These are phyloP conservation scores for Xylariaceae sp. DNA, from an alignment of 2,329 filamentous ascomycete genomes.

Conservation along the genomic window DNA sequence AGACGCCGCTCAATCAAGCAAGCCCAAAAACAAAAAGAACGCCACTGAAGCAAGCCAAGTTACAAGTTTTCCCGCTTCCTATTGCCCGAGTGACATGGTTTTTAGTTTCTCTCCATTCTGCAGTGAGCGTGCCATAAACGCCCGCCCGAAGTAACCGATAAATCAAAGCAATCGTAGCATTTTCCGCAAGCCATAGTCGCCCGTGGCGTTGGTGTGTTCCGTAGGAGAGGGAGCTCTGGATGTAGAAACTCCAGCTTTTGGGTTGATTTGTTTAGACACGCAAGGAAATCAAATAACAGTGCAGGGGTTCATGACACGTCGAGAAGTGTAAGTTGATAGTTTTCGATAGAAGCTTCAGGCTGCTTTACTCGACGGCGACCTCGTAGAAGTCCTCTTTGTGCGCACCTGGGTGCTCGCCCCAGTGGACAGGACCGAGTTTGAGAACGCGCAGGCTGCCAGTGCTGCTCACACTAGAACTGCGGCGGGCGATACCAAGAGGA, in stretches of 20 bases:
- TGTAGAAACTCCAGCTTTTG: background rate
- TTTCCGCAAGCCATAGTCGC: slow-evolving; percentile 2
- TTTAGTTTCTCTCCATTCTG: background rate
- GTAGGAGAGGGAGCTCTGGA: background rate
- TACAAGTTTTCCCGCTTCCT: too few relatives aligned
- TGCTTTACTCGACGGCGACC: slow-evolving; percentile 50
- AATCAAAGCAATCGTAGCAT: slow-evolving; percentile 11
- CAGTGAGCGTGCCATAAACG: too few relatives aligned
- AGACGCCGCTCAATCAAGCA: background rate
- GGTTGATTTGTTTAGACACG: slow-evolving; percentile 1
- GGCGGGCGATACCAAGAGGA: slow-evolving; percentile 49
- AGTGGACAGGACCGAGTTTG: slow-evolving; percentile 70
- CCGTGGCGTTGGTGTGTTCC: background rate
- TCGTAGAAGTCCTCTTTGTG: slow-evolving; percentile 64
- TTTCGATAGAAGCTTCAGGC: background rate
- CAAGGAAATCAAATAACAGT: slow-evolving; percentile 12
- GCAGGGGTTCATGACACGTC: slow-evolving; percentile 5
- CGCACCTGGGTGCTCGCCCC: slow-evolving; percentile 64
- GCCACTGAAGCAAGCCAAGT: slow-evolving; percentile 1
- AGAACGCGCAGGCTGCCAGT: slow-evolving; percentile 58
- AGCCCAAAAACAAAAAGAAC: background rate
- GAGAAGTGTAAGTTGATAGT: slow-evolving; percentile 1
- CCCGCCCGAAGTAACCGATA: too few relatives aligned
- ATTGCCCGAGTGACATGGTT: too few relatives aligned
- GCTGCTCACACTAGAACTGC: slow-evolving; percentile 63